A percentile compares a stretch with the other conserved stretches of the same genome.
Evolutionary conservation across 371 early-diverging fungal genomes (phyloP).

Genomic region (Encephalitozoon romaleae): DNA sequence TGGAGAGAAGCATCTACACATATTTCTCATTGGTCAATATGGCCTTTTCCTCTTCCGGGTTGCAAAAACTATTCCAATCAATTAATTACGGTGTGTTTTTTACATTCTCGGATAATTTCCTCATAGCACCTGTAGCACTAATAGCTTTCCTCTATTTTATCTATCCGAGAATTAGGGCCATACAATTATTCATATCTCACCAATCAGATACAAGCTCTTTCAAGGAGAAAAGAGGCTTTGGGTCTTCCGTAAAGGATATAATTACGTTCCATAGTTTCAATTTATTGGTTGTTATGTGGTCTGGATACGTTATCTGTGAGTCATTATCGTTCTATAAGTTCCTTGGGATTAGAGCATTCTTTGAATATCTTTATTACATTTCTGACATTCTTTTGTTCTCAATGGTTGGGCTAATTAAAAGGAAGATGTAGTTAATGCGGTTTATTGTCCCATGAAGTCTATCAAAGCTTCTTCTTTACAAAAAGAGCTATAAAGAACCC

Average conservation of each 20-base stretch:
- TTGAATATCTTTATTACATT: neutral
- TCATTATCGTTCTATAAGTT: slow-evolving; percentile 4
- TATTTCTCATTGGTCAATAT: neutral
- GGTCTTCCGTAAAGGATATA: neutral
- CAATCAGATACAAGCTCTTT: neutral
- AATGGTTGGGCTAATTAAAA: neutral
- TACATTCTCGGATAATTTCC: slow-evolving; percentile 19
- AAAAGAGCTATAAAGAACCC: slow-evolving; percentile 55
- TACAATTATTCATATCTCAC: neutral
- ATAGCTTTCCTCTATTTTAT: slow-evolving; percentile 29
- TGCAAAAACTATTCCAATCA: neutral
- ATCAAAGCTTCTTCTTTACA: slow-evolving; percentile 27
- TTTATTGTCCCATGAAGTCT: neutral
- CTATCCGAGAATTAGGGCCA: slow-evolving; percentile 9
- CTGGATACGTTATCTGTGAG: neutral
- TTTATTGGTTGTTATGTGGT: slow-evolving; percentile 4
- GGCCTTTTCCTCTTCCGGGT: neutral
- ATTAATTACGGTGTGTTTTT: slow-evolving; percentile 32
- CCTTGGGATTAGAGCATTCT: neutral
- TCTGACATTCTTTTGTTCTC: neutral
- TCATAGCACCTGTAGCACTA: neutral
- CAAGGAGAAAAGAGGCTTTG: neutral
- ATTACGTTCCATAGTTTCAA: neutral
- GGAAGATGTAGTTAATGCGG: neutral
- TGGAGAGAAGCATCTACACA: neutral